Percentiles rank a stretch among this genome's conserved stretches.
These are phyloP conservation scores for Cordyceps javanica DNA, from an alignment of 2,329 filamentous ascomycete genomes.

Conservation along the genomic window DNA sequence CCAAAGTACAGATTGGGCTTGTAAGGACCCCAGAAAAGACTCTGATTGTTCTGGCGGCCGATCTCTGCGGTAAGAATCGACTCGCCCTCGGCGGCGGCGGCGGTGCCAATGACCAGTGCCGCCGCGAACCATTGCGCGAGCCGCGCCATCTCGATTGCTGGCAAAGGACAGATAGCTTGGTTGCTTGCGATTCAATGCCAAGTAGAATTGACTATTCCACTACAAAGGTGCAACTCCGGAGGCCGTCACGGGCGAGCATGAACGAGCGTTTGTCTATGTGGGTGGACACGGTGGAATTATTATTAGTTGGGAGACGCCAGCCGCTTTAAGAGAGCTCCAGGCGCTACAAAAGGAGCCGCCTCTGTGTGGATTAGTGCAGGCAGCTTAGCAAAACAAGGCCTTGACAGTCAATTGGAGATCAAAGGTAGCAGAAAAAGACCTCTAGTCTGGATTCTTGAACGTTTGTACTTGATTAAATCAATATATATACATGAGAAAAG, in stretches of 20 bases:
- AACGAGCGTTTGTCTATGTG: constrained; percentile 1
- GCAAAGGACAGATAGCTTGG: background rate
- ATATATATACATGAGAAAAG: too few relatives aligned
- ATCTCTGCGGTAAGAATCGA: constrained; percentile 43
- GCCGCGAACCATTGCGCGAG: constrained; percentile 27
- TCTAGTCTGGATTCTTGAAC: background rate
- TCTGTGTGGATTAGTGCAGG: too few relatives aligned
- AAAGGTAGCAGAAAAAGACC: background rate
- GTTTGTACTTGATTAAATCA: background rate
- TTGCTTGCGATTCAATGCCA: background rate
- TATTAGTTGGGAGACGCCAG: constrained; percentile 1
- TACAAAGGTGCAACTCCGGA: background rate
- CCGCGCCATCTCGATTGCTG: constrained; percentile 22
- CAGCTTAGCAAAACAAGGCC: background rate
- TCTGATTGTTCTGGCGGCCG: constrained; percentile 63
- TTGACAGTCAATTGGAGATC: background rate
- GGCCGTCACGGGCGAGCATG: background rate
- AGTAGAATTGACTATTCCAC: background rate
- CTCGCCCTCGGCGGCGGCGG: constrained; percentile 24
- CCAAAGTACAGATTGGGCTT: constrained; percentile 93
- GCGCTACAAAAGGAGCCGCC: background rate
- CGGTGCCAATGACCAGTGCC: constrained; percentile 22
- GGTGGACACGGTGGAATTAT: constrained; percentile 9
- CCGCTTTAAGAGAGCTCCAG: background rate
- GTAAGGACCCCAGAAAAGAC: constrained; percentile 93